These are phyloP conservation scores for Murraya koenigii DNA, from an alignment of 345 rosid genomes.

Conservation along the genomic window DNA sequence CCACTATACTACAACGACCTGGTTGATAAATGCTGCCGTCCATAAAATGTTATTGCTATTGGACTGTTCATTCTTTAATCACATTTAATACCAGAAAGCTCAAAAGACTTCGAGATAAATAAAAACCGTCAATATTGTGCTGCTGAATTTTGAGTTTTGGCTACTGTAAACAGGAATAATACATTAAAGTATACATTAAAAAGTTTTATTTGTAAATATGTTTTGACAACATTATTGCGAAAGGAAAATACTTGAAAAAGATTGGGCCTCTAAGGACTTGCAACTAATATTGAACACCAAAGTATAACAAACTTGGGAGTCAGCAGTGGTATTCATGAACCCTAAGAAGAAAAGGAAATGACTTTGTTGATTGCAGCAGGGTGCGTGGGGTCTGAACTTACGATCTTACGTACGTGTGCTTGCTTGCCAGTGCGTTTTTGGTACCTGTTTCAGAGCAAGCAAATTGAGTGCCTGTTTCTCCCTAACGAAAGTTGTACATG, in stretches of 20 bases:
- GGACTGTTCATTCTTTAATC: no score
- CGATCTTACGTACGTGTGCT: background rate
- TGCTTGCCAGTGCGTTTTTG: background rate
- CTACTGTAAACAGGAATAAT: background rate
- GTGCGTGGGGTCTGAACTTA: background rate
- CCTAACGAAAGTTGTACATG: background rate
- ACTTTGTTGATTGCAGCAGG: background rate
- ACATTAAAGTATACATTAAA: background rate
- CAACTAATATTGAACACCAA: background rate
- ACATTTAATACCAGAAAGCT: background rate
- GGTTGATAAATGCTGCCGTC: no score
- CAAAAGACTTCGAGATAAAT: background rate
- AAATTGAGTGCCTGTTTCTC: no score
- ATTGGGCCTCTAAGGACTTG: background rate
- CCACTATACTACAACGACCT: slow-evolving; percentile 79
- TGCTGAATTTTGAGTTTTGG: background rate
- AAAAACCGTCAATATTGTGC: background rate
- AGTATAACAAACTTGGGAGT: background rate
- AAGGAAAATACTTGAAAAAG: background rate
- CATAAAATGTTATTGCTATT: no score
- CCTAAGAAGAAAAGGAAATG: slow-evolving; percentile 6
- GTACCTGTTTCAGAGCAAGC: slow-evolving; percentile 1
- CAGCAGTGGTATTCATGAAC: slow-evolving; percentile 4
- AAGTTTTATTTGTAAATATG: background rate
- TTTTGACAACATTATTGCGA: background rate